Evolutionary conservation across 1,284 basidiomycete genomes (phyloP), one percentile per base, ranked within the genome.

Genomic region (Quambalaria eucalypti): DNA sequence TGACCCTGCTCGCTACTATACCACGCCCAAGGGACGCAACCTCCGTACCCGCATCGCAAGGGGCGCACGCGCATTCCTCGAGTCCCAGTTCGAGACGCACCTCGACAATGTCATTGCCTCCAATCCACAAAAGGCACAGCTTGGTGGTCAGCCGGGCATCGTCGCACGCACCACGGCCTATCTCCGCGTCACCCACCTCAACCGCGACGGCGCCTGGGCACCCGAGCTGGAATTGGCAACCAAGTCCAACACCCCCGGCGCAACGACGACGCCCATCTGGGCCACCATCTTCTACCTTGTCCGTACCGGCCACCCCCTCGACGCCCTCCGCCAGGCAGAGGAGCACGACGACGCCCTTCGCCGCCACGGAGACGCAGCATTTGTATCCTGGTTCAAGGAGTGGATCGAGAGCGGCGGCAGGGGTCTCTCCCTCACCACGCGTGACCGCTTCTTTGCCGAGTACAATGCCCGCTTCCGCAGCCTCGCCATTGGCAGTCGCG

Each of bases 121-220:
- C 8, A 80, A 88, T 25, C 88, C 90, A 0, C 81, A 84, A 55
- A 87, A 95, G 67, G 93, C 93, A 1, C 82, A 84, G 48, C 81
- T 97, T 2, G 95, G 95, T 28, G 93, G 93, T 29, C 86, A 91
- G 55, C 95, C 93, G 0, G 89, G 87, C 53, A 81, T 91, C 12
- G 81, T 85, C 21, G 95, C 96, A 79, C 90, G 88, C 74, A 84
- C 96, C 31, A 56, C 60, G 9, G 72, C 71, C 4, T 74, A 72
- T 51, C 54, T 73, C 23, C 67, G 72, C 10, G 69, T 69, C 6
- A 60, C 65, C 25, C 64, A 68, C 46, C 63, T 65, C 47, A 66
- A 57, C 47, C 61, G 60, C n/a, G 64, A 71, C 28, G 62, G 65
- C 12, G 52, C 61, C 23, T 75, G 73, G 73, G 39, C 61, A 10